Evolutionary conservation across 495 filamentous ascomycete species (phyloP).

Genomic region (Staphylotrichum tortipilum): DNA sequence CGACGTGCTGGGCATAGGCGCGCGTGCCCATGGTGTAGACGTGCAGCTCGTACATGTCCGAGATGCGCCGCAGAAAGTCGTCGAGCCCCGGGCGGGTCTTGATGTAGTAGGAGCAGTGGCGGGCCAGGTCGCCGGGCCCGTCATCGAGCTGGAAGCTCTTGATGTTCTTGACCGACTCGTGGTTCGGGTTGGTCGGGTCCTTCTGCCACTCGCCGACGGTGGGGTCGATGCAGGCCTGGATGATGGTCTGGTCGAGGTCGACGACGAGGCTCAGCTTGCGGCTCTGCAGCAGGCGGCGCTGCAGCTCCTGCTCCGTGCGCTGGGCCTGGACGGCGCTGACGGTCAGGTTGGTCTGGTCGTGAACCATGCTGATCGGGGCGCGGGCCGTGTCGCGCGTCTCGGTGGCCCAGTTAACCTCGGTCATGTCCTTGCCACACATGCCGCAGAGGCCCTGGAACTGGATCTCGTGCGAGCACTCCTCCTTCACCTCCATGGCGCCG

Average conservation of each 20-base stretch:
- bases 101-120: slow-evolving; percentile 89
- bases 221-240: slow-evolving; percentile 94
- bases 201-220: slow-evolving; percentile 93
- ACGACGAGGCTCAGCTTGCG: slow-evolving; percentile 89
- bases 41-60: slow-evolving; percentile 83
- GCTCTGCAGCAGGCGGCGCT: slow-evolving; percentile 66
- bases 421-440: slow-evolving; percentile 97
- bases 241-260: slow-evolving; percentile 96
- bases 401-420: slow-evolving; percentile 46
- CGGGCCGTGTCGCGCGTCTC: slow-evolving; percentile 57
- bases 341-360: slow-evolving; percentile 74
- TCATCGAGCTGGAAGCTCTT: slow-evolving; percentile 84
- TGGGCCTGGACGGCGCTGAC: slow-evolving; percentile 68
- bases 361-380: slow-evolving; percentile 85
- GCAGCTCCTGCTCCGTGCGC: slow-evolving; percentile 74
- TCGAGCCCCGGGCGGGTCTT: slow-evolving; percentile 91
- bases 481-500: slow-evolving; percentile 70
- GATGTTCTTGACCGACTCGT: slow-evolving; percentile 83
- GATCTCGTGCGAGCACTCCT: slow-evolving; percentile 82
- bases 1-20: slow-evolving; percentile 85
- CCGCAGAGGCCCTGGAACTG: slow-evolving; percentile 87
- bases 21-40: slow-evolving; percentile 99
- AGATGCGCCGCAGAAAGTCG: slow-evolving; percentile 70
- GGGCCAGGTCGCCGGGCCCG: slow-evolving; percentile 53
- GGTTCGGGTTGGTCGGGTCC: slow-evolving; percentile 80